phyloP scores from a whole-genome alignment of 371 early-diverging fungal species.

The Aphelidium insulamus region DNA sequence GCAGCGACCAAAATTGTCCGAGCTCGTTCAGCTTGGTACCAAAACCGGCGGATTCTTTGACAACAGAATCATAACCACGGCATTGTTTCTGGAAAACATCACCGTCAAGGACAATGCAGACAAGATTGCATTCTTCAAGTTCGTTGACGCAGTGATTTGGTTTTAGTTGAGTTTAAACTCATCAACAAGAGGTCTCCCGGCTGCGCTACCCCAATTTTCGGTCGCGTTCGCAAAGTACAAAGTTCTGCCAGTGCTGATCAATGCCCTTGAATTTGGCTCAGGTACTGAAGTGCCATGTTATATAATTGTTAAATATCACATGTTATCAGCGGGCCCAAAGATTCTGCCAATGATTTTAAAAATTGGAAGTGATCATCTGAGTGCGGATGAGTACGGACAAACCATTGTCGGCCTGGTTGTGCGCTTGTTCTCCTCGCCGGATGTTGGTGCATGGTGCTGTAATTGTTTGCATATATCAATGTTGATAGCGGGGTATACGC shows the following conservation, averaged over 20 bases:
- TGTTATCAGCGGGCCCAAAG: constrained; percentile 39
- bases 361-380: constrained; percentile 48
- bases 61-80: constrained; percentile 46
- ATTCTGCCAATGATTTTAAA: constrained; percentile 60
- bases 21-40: constrained; percentile 39
- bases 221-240: constrained; percentile 63
- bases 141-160: constrained; percentile 4
- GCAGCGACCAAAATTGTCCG: constrained; percentile 31
- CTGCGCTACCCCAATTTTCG: constrained; percentile 43
- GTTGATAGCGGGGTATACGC: constrained; percentile 66
- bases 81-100: constrained; percentile 62
- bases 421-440: constrained; percentile 65
- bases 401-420: constrained; percentile 47
- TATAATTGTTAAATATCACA: background rate
- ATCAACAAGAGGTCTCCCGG: constrained; percentile 19
- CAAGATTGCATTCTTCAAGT: constrained; percentile 48
- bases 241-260: constrained; percentile 65
- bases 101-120: constrained; percentile 60
- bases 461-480: no score
- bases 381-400: constrained; percentile 40
- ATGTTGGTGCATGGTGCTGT: no score
- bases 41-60: constrained; percentile 43
- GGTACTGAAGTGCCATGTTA: constrained; percentile 8
- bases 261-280: constrained; percentile 78
- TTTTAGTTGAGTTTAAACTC: constrained; percentile 4